These are phyloP conservation scores for Nemania sp. DNA, from an alignment of 2,329 filamentous ascomycete genomes.

Conservation along the genomic window DNA sequence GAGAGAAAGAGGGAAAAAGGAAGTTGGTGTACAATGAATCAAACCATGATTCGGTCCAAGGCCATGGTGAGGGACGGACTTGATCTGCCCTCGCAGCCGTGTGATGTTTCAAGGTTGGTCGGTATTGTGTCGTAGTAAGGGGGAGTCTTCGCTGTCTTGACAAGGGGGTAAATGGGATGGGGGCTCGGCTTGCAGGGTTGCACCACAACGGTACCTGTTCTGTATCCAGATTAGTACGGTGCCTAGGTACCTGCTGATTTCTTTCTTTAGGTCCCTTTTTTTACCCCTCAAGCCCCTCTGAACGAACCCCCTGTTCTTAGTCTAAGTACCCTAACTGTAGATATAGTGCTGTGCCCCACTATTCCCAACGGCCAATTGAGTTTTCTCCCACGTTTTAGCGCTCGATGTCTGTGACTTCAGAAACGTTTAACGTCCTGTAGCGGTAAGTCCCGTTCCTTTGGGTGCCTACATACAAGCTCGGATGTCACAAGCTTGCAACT, in stretches of 20 bases:
- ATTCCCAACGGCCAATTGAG: not conserved
- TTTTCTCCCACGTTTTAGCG: slow-evolving; percentile 5
- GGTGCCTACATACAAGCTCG: not conserved
- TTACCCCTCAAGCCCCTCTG: slow-evolving; percentile 20
- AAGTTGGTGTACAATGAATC: slow-evolving; percentile 41
- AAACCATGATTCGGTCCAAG: slow-evolving; percentile 57
- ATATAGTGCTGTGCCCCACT: not conserved
- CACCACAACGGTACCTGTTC: not conserved
- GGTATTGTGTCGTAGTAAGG: slow-evolving; percentile 15
- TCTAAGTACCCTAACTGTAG: not conserved
- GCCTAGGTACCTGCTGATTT: not conserved
- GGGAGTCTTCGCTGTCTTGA: slow-evolving; percentile 19
- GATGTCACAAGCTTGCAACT: not conserved
- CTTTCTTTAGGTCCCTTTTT: not conserved
- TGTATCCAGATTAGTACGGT: not conserved
- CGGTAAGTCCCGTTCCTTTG: slow-evolving; percentile 13
- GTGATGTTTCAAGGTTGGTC: slow-evolving; percentile 30
- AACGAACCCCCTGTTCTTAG: not conserved
- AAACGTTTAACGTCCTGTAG: not conserved
- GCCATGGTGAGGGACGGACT: slow-evolving; percentile 40
- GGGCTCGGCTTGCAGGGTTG: slow-evolving; percentile 17
- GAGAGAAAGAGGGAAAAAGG: not conserved
- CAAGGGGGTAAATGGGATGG: slow-evolving; percentile 17
- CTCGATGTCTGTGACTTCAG: slow-evolving; percentile 1
- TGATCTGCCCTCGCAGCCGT: slow-evolving; percentile 13